phyloP scores from a whole-genome alignment of 1,284 basidiomycete genomes.

The Tetrapyrgos nigripes region DNA sequence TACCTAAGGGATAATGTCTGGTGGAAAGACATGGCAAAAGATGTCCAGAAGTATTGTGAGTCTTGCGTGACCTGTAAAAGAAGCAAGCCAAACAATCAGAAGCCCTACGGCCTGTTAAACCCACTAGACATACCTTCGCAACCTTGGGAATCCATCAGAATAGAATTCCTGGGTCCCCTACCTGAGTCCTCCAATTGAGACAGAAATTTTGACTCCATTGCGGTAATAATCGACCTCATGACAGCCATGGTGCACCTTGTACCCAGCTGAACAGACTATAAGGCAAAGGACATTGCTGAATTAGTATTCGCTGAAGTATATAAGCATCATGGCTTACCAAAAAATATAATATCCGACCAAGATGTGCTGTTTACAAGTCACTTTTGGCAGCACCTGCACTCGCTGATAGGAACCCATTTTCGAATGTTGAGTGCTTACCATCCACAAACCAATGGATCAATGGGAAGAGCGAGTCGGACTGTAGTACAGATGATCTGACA shows the following conservation, averaged over 20 bases:
- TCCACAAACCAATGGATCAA: constrained; percentile 30
- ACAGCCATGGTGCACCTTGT: constrained; percentile 39
- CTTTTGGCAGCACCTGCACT: constrained; percentile 31
- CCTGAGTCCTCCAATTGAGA: constrained; percentile 32
- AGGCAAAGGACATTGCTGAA: constrained; percentile 26
- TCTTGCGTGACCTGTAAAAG: constrained; percentile 30
- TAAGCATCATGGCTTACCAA: constrained; percentile 31
- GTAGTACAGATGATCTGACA: constrained; percentile 10
- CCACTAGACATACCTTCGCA: constrained; percentile 24
- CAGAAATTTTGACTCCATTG: constrained; percentile 30
- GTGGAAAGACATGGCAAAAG: constrained; percentile 33
- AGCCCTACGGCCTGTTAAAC: constrained; percentile 33
- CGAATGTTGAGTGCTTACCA: constrained; percentile 31
- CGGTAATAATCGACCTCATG: constrained; percentile 40
- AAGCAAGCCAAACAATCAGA: constrained; percentile 29
- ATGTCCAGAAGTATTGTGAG: constrained; percentile 31
- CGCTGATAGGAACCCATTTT: constrained; percentile 29
- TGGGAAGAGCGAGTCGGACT: constrained; percentile 20
- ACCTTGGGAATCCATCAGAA: constrained; percentile 38
- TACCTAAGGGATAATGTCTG: constrained; percentile 34
- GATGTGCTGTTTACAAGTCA: constrained; percentile 27
- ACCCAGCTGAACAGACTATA: constrained; percentile 24
- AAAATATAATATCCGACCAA: constrained; percentile 27
- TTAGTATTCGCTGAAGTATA: constrained; percentile 29
- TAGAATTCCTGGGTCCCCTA: constrained; percentile 46